Base-by-base conservation (phyloP, 768 basidiomycete species). In the Mycena rosella region DNA sequence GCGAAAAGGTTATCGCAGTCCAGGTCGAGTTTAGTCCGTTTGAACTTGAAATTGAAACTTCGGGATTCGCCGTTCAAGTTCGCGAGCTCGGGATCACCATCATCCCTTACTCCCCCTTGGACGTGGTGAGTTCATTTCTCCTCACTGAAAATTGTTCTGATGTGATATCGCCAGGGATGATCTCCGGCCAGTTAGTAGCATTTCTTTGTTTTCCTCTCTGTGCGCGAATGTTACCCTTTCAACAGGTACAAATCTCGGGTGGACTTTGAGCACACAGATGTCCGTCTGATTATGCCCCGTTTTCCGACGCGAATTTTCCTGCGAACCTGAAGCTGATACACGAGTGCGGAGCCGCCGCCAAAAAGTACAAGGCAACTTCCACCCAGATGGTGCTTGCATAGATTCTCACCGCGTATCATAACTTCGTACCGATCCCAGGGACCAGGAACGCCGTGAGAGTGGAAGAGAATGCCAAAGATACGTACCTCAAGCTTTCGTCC, bases 71-170 rank as follows among this genome's bases (percentile, higher is more conserved):
- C 9, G 69, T 69, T 4, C 63, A 73, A 5, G 70, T 68, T 17
- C 42, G 64, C 22, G 76, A 77, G 52, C 69, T 78, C 24, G 77
- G 77, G 10, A 71, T 78, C 22, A 55, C 68, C 9, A 60, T 78
- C 52, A 72, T 78, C 11, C 71, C 75, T 2, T 78, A 78, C 51
- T 68, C 68, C 77, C 77, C 6, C 68, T 77, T 36, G 80, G 78
- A n/a, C 72, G 76, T 32, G 80, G 81, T 26, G 24, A 53, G 38
- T 36, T 27, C 4, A 11, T 34, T 5, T 34, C 32, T 34, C 11
- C 32, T 5, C 11, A 6, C 32, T 11, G 32, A 34, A 34, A 34
- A 34, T 34, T 34, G 6, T 34, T 5, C 11, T 34, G 32, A 34
- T 34, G 5, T 34, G n/a, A n/a, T n/a, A n/a, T n/a, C n/a, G n/a